phyloP scores from a whole-genome alignment of 768 basidiomycete species.

The Agaricus bisporus region DNA sequence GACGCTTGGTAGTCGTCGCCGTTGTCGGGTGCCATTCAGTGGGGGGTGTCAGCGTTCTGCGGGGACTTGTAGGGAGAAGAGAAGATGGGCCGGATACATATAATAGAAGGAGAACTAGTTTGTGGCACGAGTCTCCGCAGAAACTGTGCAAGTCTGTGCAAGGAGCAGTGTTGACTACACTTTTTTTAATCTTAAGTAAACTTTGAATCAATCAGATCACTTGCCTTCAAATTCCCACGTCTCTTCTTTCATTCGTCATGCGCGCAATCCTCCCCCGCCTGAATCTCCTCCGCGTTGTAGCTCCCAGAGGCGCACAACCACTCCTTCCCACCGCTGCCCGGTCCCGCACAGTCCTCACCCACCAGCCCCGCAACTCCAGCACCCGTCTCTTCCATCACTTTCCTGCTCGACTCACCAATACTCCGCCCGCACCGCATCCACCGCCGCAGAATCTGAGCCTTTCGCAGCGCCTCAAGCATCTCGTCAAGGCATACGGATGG shows the following conservation, averaged over 20 bases:
- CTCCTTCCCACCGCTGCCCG: conserved; percentile 11
- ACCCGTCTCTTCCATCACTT: conserved; percentile 9
- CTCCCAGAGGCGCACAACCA: conserved; percentile 12
- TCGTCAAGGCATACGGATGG: conserved; percentile 92
- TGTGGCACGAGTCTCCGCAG: conserved; percentile 5
- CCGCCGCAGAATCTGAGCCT: conserved; percentile 49
- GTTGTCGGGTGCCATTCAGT: conserved; percentile 26
- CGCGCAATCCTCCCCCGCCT: conserved; percentile 26
- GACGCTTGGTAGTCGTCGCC: conserved; percentile 29
- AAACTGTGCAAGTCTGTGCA: not conserved
- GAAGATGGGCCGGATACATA: conserved; percentile 34
- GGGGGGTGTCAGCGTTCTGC: conserved; percentile 44
- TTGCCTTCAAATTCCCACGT: not conserved
- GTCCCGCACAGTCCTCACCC: conserved; percentile 3
- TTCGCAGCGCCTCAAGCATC: conserved; percentile 68
- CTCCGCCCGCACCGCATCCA: conserved; percentile 15
- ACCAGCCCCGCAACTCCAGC: conserved; percentile 8
- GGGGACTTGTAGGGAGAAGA: conserved; percentile 16
- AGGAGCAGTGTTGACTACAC: too few relatives aligned
- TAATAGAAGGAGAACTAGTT: conserved; percentile 17
- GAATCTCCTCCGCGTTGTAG: conserved; percentile 22
- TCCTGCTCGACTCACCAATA: conserved; percentile 12
- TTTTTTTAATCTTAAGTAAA: too few relatives aligned
- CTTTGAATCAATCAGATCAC: too few relatives aligned
- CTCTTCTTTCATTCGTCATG: conserved; percentile 1